Evolutionary conservation across 495 filamentous ascomycete species (phyloP), one percentile per base, ranked within the genome.

Genomic region (Viridothelium virens): DNA sequence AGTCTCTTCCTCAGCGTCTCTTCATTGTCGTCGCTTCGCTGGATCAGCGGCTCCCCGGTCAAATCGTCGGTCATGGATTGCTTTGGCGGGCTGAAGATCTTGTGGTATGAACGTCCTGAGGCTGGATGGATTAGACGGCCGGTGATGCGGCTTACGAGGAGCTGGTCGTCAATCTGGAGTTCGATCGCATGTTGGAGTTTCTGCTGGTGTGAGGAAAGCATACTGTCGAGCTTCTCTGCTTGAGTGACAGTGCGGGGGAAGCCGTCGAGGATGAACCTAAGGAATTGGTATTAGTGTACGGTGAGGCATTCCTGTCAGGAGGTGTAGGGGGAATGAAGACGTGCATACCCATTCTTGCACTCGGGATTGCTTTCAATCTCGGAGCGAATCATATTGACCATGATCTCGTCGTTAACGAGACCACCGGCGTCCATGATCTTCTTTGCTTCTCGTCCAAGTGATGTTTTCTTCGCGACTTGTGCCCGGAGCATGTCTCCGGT

Each of bases 341-440:
- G 31, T 37, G 36, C 84, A 68, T 86, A 93, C 94, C 94, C 94
- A 79, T 92, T 93, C 84, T 90, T 91, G 87, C 94, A 99, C 79
- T 97, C 92, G 65, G 77, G 69, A 79, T 99, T 99, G 81, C 84
- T 90, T 70, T 96, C 89, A 31, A 99, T 84, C 83, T 99, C 92
- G 76, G 85, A 87, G 85, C 91, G 91, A 81, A 99, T 99, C 95
- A 99, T 99, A 77, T 91, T 89, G 75, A 99, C 86, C 84, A 99
- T 92, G 75, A 99, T 99, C 76, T 97, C 95, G 75, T 99, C 94
- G 78, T 91, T 96, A 74, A 99, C 94, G 65, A 99, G 85, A 65
- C 92, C 94, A 72, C 94, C 94, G 74, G 92, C 87, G 73, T 99
- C 93, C 94, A 99, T 99, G 79, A 99, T 99, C 87, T 99, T 99